These are phyloP conservation scores for Penicillium macrosclerotiorum DNA, from an alignment of 495 filamentous ascomycete genomes.

Conservation along the genomic window DNA sequence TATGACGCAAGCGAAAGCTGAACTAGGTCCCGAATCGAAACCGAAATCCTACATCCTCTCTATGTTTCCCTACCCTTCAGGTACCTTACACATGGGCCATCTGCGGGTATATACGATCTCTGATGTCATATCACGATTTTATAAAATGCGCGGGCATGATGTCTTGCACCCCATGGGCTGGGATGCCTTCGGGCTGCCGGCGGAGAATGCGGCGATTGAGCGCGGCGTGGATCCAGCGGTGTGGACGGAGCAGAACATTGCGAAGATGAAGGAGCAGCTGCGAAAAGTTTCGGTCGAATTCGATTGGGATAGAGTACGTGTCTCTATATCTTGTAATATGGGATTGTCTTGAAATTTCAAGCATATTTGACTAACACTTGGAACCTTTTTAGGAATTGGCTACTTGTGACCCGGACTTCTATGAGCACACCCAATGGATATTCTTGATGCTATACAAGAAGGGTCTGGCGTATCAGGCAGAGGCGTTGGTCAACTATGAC, in stretches of 20 bases:
- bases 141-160: constrained; percentile 69
- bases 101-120: constrained; percentile 88
- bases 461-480: constrained; percentile 73
- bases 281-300: constrained; percentile 71
- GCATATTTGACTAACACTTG: too few relatives aligned
- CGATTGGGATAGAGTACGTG: constrained; percentile 75
- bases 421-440: constrained; percentile 83
- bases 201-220: constrained; percentile 93
- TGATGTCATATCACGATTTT: constrained; percentile 77
- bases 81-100: constrained; percentile 85
- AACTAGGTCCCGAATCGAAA: constrained; percentile 18
- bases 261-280: constrained; percentile 80
- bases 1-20: constrained; percentile 6
- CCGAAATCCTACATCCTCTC: constrained; percentile 74
- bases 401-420: constrained; percentile 80
- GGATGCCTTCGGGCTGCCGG: constrained; percentile 89
- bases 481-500: constrained; percentile 85
- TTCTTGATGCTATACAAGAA: constrained; percentile 72
- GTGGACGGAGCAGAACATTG: constrained; percentile 81
- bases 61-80: constrained; percentile 94
- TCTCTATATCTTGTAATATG: background rate
- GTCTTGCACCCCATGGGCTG: constrained; percentile 89
- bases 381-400: constrained; percentile 69
- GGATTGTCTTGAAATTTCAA: background rate
- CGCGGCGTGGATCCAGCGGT: constrained; percentile 70